A percentile compares a stretch with the other conserved stretches of the same genome.
These are phyloP conservation scores for Eleusine coracana DNA, from an alignment of 176 grass and related monocot genomes.

Conservation along the genomic window DNA sequence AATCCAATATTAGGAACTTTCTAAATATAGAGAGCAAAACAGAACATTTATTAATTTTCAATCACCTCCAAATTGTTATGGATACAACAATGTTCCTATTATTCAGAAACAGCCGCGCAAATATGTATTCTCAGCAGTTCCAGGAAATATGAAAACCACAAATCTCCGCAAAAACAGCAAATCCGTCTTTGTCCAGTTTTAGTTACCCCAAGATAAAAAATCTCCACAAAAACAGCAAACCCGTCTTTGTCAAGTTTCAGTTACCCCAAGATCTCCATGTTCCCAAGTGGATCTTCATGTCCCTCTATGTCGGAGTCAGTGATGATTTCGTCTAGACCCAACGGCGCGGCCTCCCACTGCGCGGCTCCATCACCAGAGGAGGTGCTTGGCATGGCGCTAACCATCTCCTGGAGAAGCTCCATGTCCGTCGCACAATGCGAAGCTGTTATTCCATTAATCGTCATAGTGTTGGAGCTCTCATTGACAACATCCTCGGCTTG, in stretches of 20 bases:
- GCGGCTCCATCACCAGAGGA: neutral
- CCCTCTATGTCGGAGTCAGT: neutral
- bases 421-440: slow-evolving; percentile 31
- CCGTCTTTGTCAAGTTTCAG: neutral
- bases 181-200: neutral
- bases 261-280: neutral
- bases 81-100: too few relatives aligned
- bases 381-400: neutral
- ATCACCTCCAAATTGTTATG: too few relatives aligned
- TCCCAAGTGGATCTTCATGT: neutral
- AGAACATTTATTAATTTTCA: too few relatives aligned
- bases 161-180: too few relatives aligned
- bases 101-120: too few relatives aligned
- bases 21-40: too few relatives aligned
- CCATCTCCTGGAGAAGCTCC: slow-evolving; percentile 47
- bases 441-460: neutral
- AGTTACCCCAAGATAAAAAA: neutral
- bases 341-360: too few relatives aligned
- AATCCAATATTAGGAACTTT: too few relatives aligned
- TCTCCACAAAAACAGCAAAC: too few relatives aligned
- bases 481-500: neutral
- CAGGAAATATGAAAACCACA: too few relatives aligned
- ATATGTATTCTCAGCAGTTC: too few relatives aligned
- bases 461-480: neutral
- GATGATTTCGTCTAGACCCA: neutral